Evolutionary conservation across 495 filamentous ascomycete genomes (phyloP).

Genomic region (Hypoxylon lienhwacheense): DNA sequence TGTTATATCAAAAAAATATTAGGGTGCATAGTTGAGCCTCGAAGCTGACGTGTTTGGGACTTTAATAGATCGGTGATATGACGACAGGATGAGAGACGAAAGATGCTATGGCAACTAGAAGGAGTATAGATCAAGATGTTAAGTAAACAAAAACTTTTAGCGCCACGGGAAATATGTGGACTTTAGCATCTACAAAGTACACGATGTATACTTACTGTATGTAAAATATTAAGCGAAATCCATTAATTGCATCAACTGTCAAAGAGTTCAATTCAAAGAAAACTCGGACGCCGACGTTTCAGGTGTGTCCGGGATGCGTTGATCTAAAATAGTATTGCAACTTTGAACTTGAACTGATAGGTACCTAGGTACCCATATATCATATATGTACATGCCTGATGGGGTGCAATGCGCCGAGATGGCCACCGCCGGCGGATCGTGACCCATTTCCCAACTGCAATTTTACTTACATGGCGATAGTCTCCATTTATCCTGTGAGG

Average conservation of each 20-base stretch:
- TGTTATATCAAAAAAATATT: slow-evolving; percentile 21
- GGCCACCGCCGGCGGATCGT: slow-evolving; percentile 2
- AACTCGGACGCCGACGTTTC: slow-evolving; percentile 25
- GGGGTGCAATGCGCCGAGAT: slow-evolving; percentile 10
- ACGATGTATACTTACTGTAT: too few species aligned
- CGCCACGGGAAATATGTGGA: neutral
- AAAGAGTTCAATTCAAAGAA: neutral
- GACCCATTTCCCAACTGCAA: slow-evolving; percentile 1
- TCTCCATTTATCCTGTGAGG: slow-evolving; percentile 7
- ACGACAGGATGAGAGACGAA: slow-evolving; percentile 8
- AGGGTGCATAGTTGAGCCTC: slow-evolving; percentile 10
- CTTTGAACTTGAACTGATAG: too few species aligned
- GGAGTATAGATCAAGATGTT: slow-evolving; percentile 3
- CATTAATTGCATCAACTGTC: slow-evolving; percentile 3
- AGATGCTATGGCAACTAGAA: slow-evolving; percentile 22
- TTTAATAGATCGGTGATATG: slow-evolving; percentile 8
- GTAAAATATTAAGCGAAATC: slow-evolving; percentile 8
- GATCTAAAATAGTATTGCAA: slow-evolving; percentile 26
- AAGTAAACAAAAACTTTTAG: slow-evolving; percentile 14
- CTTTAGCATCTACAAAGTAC: slow-evolving; percentile 6
- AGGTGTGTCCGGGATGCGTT: slow-evolving; percentile 14
- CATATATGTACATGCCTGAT: too few species aligned
- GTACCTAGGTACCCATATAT: too few species aligned
- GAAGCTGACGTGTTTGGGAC: slow-evolving; percentile 10
- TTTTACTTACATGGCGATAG: slow-evolving; percentile 13